These are phyloP conservation scores for Avena sativa DNA, from an alignment of 176 grass and related monocot genomes.

Conservation along the genomic window DNA sequence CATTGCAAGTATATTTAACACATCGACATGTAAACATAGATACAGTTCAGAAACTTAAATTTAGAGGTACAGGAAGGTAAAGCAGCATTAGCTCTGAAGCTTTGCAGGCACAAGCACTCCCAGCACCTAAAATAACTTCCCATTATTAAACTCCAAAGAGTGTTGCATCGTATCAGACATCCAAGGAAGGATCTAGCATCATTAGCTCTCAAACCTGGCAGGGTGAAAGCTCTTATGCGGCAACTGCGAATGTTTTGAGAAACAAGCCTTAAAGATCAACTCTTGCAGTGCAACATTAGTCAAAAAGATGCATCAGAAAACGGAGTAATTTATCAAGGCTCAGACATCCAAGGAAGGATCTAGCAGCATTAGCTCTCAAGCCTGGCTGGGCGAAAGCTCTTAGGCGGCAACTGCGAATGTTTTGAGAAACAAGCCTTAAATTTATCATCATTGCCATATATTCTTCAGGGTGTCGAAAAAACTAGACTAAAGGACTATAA, in stretches of 20 bases:
- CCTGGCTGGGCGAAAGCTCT: slow-evolving; percentile 64
- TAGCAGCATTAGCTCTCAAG: slow-evolving; percentile 41
- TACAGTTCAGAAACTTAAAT: too few species aligned
- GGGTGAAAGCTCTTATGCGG: slow-evolving; percentile 60
- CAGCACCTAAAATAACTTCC: too few species aligned
- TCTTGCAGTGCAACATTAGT: neutral
- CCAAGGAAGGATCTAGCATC: neutral
- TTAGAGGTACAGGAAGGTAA: too few species aligned
- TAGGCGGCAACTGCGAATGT: slow-evolving; percentile 66
- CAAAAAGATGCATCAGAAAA: too few species aligned
- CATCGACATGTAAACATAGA: too few species aligned
- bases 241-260: slow-evolving; percentile 54
- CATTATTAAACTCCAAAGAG: too few species aligned
- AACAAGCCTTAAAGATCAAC: slow-evolving; percentile 52
- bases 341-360: neutral
- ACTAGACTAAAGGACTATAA: neutral
- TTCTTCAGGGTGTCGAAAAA: too few species aligned
- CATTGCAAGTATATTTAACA: too few species aligned
- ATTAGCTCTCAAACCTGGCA: slow-evolving; percentile 61
- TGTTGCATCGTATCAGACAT: neutral
- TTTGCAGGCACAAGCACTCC: too few species aligned
- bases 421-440: slow-evolving; percentile 64
- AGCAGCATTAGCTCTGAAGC: too few species aligned
- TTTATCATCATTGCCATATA: too few species aligned
- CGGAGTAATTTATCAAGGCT: too few species aligned